Evolutionary conservation across 2,329 filamentous ascomycete species (phyloP).

Genomic region (Zymoseptoria crescenta): DNA sequence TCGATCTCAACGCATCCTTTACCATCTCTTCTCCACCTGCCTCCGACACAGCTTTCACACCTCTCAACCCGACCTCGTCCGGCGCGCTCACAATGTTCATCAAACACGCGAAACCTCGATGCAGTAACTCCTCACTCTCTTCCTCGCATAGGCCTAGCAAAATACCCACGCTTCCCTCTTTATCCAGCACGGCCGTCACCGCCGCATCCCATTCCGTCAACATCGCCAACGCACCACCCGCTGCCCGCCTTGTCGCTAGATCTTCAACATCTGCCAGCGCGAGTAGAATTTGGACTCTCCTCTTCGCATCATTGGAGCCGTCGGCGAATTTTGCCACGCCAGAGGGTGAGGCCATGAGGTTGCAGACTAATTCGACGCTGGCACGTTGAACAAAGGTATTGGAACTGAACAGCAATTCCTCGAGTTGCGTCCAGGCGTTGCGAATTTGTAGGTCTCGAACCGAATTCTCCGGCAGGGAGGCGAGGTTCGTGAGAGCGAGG

Average conservation of each 20-base stretch:
- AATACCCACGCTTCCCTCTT: conserved; percentile 65
- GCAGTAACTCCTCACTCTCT: conserved; percentile 55
- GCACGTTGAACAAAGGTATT: conserved; percentile 74
- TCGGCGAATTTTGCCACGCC: conserved; percentile 64
- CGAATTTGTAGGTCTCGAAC: conserved; percentile 63
- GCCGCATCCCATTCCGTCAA: conserved; percentile 71
- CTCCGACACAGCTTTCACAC: conserved; percentile 51
- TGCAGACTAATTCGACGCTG: conserved; percentile 82
- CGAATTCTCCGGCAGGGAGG: conserved; percentile 59
- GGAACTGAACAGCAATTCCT: conserved; percentile 73
- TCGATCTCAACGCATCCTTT: conserved; percentile 62
- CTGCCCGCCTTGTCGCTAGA: conserved; percentile 67
- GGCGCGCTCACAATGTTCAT: conserved; percentile 62
- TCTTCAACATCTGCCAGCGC: conserved; percentile 85
- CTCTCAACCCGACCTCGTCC: conserved; percentile 56
- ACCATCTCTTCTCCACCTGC: conserved; percentile 57
- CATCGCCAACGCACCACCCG: conserved; percentile 80
- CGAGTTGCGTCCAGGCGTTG: conserved; percentile 64
- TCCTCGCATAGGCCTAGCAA: conserved; percentile 75
- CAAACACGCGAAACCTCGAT: conserved; percentile 59
- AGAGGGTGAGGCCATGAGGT: conserved; percentile 64
- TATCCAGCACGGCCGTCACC: conserved; percentile 59
- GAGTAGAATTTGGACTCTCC: conserved; percentile 73
- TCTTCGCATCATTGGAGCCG: conserved; percentile 56
- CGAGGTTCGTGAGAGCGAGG: conserved; percentile 88